phyloP scores from a whole-genome alignment of 495 filamentous ascomycete species.

The Geopyxis carbonaria region DNA sequence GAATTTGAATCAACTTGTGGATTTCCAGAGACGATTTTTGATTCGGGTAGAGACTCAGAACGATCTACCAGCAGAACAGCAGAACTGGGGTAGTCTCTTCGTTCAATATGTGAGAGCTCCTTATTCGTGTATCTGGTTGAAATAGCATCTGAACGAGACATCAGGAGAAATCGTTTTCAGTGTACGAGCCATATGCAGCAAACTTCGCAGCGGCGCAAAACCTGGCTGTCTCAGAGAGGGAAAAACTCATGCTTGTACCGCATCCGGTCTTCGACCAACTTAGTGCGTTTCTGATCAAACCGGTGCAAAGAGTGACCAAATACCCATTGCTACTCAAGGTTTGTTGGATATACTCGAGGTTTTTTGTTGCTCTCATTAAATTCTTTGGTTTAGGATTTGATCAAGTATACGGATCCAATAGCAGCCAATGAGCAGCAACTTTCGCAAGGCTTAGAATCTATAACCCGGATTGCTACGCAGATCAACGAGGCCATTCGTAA shows the following conservation, averaged over 20 bases:
- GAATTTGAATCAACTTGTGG: conserved; percentile 82
- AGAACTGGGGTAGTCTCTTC: conserved; percentile 87
- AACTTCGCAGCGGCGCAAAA: conserved; percentile 35
- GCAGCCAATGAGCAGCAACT: conserved; percentile 61
- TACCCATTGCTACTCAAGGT: conserved; percentile 84
- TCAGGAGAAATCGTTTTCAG: conserved; percentile 57
- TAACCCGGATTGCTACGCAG: conserved; percentile 56
- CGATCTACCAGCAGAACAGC: conserved; percentile 51
- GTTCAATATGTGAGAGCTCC: conserved; percentile 5
- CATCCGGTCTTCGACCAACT: conserved; percentile 31
- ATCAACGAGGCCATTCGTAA: conserved; percentile 83
- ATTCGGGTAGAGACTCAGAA: conserved; percentile 94
- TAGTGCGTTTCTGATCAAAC: conserved; percentile 84
- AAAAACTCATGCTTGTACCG: conserved; percentile 16
- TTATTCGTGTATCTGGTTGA: conserved; percentile 1
- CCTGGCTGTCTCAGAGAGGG: conserved; percentile 20
- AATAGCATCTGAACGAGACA: conserved; percentile 18
- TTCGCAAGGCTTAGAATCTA: conserved; percentile 47
- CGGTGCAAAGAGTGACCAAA: conserved; percentile 86
- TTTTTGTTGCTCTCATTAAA: conserved; percentile 2
- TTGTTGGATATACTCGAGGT: conserved; percentile 19
- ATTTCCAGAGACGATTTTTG: conserved; percentile 86
- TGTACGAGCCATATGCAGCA: conserved; percentile 91
- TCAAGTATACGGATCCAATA: conserved; percentile 58
- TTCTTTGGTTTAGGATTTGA: conserved; percentile 46